These are phyloP conservation scores for Eucalyptus regnans DNA, from an alignment of 345 rosid species.

Conservation along the genomic window DNA sequence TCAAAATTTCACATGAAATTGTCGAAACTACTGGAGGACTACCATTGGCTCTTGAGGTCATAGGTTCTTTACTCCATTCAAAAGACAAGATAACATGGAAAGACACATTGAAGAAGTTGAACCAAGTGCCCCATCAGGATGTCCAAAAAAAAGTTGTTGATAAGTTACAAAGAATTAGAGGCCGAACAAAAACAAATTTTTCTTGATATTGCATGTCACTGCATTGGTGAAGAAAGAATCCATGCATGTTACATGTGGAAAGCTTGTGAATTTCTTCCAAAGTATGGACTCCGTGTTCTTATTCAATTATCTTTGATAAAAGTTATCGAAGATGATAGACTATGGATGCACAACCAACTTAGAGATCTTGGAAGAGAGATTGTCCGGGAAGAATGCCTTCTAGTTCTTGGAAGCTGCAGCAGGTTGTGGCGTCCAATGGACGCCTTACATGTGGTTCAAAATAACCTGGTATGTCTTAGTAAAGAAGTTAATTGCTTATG, in stretches of 20 bases:
- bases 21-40: not conserved
- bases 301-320: not conserved
- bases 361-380: not conserved
- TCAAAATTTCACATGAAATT: accelerated
- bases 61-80: not conserved
- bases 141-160: not conserved
- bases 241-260: not conserved
- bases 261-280: not conserved
- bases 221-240: not conserved
- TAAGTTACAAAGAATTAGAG: not conserved
- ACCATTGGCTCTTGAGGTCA: not conserved
- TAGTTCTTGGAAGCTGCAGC: accelerated
- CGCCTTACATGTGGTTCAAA: not conserved
- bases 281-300: accelerated
- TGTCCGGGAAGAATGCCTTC: accelerated
- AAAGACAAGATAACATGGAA: not conserved
- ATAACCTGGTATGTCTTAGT: not conserved
- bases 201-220: not conserved
- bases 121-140: not conserved
- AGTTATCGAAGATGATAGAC: accelerated
- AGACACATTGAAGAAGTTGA: not conserved
- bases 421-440: accelerated
- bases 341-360: not conserved
- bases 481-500: not conserved
- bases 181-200: accelerated